Base-by-base conservation (phyloP, 768 basidiomycete genomes). In the Mycena rebaudengoi region DNA sequence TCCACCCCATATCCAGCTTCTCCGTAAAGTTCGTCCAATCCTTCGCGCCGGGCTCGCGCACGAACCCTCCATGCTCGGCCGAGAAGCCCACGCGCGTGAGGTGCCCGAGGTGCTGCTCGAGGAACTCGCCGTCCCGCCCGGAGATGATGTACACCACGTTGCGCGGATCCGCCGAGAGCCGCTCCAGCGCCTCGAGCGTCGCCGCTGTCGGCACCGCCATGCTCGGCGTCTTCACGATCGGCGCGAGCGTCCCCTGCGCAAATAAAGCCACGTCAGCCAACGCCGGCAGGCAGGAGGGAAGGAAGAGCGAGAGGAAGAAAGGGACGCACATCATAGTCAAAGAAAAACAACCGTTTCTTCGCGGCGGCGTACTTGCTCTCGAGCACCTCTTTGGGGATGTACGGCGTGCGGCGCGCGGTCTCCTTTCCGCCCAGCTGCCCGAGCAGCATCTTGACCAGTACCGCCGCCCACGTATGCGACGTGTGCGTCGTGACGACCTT, bases 131-230 rank as follows among this genome's bases (percentile, higher is more conserved):
- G 74, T 99, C 97, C 28, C 97, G 94, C 1, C 97, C 97, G 0
- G 96, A 98, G 75, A 99, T 98, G 76, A 99, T 95, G 80, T 95
- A 99, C 55, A 98, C 96, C 41, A 98, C 68, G 77, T 99, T 99
- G 71, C 83, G 83, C 23, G 96, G 94, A 75, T 98, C 96, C 16
- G 81, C 78, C 1, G 91, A 79, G 33, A 99, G 85, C 60, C 81
- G 81, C 54, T 85, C 77, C 60, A 99, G 89, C 0, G 93, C 92
- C 52, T 83, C 80, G 41, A 96, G 85, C 4, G 96, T 90, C 20
- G 84, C 82, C 7, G 84, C 75, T 1, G 94, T 91, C 0, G 97
- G 97, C 2, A 89, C 78, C 3, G 97, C 97, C 81, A 91, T 91
- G 50, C 91, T 88, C 0, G 97, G 97, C 16, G 87, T 88, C 81